These are phyloP conservation scores for Peziza echinospora DNA, from an alignment of 495 filamentous ascomycete genomes.

Conservation along the genomic window DNA sequence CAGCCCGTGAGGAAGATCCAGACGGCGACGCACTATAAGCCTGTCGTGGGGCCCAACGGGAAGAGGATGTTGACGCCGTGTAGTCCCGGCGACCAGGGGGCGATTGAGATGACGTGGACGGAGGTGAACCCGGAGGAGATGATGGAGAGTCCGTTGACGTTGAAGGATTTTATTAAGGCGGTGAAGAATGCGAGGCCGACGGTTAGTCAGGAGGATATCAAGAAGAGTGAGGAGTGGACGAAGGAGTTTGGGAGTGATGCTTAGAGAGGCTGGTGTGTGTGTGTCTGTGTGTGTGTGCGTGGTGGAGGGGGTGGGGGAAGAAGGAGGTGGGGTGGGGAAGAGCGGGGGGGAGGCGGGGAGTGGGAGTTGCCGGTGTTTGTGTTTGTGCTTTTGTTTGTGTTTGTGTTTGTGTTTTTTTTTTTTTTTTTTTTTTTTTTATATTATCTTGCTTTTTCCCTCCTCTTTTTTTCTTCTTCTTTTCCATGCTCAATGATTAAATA, in stretches of 20 bases:
- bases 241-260: constrained; percentile 93
- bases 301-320: not conserved
- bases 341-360: no score
- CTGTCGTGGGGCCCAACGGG: constrained; percentile 46
- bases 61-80: constrained; percentile 68
- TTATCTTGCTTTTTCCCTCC: no score
- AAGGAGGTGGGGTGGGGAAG: no score
- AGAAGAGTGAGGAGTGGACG: constrained; percentile 80
- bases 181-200: constrained; percentile 73
- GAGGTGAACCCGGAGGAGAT: constrained; percentile 60
- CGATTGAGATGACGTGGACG: constrained; percentile 86
- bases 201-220: constrained; percentile 64
- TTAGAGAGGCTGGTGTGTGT: not conserved
- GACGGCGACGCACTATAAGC: constrained; percentile 95
- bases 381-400: no score
- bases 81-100: constrained; percentile 69
- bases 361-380: no score
- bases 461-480: no score
- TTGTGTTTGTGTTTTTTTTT: no score
- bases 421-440: no score
- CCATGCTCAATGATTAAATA: no score
- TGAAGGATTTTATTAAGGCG: constrained; percentile 89
- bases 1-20: constrained; percentile 94
- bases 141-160: constrained; percentile 60
- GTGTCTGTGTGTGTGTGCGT: not conserved